These are phyloP conservation scores for Scenedesmus sp. DNA, from an alignment of 163 green algal genomes.

Conservation along the genomic window DNA sequence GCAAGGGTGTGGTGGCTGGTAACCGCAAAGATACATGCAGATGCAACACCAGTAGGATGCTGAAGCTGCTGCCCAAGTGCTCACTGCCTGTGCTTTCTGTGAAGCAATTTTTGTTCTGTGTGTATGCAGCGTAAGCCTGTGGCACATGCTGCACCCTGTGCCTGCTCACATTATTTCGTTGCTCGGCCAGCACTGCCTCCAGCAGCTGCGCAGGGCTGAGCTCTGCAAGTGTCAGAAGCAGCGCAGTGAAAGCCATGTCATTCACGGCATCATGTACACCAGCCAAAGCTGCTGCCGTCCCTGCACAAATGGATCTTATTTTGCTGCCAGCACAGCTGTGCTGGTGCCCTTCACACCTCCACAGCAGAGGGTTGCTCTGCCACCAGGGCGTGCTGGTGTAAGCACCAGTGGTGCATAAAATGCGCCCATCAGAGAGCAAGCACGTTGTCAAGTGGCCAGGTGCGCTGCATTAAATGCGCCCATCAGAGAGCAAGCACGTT, in stretches of 20 bases:
- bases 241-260: background rate
- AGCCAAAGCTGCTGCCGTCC: background rate
- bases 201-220: conserved; percentile 19
- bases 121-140: background rate
- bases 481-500: too few relatives aligned
- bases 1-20: background rate
- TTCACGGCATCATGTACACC: background rate
- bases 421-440: too few relatives aligned
- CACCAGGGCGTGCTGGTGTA: too few relatives aligned
- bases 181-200: conserved; percentile 22
- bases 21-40: background rate
- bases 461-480: too few relatives aligned
- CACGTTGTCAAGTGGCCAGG: too few relatives aligned
- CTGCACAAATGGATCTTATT: too few relatives aligned
- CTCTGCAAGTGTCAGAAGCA: background rate
- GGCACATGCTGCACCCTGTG: background rate
- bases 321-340: too few relatives aligned
- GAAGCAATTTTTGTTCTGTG: too few relatives aligned
- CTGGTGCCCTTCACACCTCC: too few relatives aligned
- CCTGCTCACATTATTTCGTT: conserved; percentile 34
- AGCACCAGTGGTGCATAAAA: too few relatives aligned
- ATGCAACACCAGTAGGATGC: background rate
- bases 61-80: background rate
- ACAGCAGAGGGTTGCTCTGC: too few relatives aligned
- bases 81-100: background rate